phyloP scores from a whole-genome alignment of 352 stramenopile species.

The Phytophthora constricta region DNA sequence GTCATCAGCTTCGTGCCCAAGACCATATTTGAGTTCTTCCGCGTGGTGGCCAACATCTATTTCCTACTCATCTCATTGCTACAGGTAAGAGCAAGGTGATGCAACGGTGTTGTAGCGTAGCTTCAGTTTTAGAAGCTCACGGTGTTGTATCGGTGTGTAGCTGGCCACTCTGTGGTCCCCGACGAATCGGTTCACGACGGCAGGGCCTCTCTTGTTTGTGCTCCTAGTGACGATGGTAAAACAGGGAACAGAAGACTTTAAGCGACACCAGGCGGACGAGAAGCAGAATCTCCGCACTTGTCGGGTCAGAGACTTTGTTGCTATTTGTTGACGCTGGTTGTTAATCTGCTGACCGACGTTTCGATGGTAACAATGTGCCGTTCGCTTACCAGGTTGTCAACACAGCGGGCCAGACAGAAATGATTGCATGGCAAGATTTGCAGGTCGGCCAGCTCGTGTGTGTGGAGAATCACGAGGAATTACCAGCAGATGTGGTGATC shows the following conservation, averaged over 20 bases:
- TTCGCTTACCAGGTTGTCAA: slow-evolving; percentile 65
- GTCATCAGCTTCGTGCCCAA: slow-evolving; percentile 91
- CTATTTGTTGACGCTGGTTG: not conserved
- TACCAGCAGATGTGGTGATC: slow-evolving; percentile 91
- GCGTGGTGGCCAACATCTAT: slow-evolving; percentile 94
- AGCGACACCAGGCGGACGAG: slow-evolving; percentile 70
- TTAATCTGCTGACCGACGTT: not conserved
- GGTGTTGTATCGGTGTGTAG: slow-evolving; percentile 26
- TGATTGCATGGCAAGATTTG: slow-evolving; percentile 74
- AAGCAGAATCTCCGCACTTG: slow-evolving; percentile 68
- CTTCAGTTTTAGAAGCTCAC: not conserved
- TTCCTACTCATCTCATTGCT: slow-evolving; percentile 94
- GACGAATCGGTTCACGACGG: slow-evolving; percentile 78
- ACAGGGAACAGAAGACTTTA: slow-evolving; percentile 72
- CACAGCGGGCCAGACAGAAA: slow-evolving; percentile 42
- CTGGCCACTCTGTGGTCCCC: slow-evolving; percentile 67
- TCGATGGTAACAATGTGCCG: too few species aligned
- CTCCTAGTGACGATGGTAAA: slow-evolving; percentile 81
- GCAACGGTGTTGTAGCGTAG: not conserved
- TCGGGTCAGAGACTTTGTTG: slow-evolving; percentile 32
- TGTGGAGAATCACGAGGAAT: slow-evolving; percentile 81
- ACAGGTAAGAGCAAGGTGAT: slow-evolving; percentile 56
- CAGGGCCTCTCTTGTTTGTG: slow-evolving; percentile 73
- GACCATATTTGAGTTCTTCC: slow-evolving; percentile 95
- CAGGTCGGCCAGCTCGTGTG: slow-evolving; percentile 80